Conservation (phyloP, 2,329 filamentous ascomycete genomes). For the Blumeria hordei region DNA sequence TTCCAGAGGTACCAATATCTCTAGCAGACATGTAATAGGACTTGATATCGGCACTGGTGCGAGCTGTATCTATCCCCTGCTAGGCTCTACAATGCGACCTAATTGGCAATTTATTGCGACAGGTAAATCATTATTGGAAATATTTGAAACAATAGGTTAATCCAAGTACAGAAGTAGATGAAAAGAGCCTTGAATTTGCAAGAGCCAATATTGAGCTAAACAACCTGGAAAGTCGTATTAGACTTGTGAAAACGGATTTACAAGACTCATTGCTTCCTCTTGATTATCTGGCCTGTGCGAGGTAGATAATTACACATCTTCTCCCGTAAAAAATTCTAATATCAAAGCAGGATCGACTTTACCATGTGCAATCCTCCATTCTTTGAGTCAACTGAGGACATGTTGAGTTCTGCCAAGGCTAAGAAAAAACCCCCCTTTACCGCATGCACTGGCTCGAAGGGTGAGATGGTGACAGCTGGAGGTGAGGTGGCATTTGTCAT, state of each 20-base stretch:
- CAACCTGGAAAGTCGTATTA: slow-evolving; percentile 35
- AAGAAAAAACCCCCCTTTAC: slow-evolving; percentile 48
- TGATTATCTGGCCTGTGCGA: slow-evolving; percentile 11
- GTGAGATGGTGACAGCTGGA: slow-evolving; percentile 68
- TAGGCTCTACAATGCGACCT: slow-evolving; percentile 44
- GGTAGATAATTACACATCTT: not conserved
- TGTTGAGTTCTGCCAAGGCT: slow-evolving; percentile 34
- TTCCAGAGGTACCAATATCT: slow-evolving; percentile 24
- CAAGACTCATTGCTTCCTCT: slow-evolving; percentile 33
- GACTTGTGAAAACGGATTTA: slow-evolving; percentile 28
- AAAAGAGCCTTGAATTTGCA: slow-evolving; percentile 41
- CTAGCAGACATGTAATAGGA: slow-evolving; percentile 34
- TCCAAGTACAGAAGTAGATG: slow-evolving; percentile 40
- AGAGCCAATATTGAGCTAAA: slow-evolving; percentile 44
- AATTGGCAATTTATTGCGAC: slow-evolving; percentile 52
- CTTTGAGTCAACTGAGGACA: slow-evolving; percentile 50
- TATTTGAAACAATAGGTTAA: not conserved
- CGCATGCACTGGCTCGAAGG: slow-evolving; percentile 48
- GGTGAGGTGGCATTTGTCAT: slow-evolving; percentile 56
- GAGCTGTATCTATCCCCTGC: slow-evolving; percentile 72
- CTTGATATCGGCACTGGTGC: slow-evolving; percentile 80
- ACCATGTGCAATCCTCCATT: slow-evolving; percentile 92
- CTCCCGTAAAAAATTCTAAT: not conserved
- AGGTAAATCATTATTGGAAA: slow-evolving; percentile 15
- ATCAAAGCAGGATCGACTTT: slow-evolving; percentile 36